Base-by-base conservation (phyloP, 2,329 filamentous ascomycete species). In the Trichoderma simmonsii region DNA sequence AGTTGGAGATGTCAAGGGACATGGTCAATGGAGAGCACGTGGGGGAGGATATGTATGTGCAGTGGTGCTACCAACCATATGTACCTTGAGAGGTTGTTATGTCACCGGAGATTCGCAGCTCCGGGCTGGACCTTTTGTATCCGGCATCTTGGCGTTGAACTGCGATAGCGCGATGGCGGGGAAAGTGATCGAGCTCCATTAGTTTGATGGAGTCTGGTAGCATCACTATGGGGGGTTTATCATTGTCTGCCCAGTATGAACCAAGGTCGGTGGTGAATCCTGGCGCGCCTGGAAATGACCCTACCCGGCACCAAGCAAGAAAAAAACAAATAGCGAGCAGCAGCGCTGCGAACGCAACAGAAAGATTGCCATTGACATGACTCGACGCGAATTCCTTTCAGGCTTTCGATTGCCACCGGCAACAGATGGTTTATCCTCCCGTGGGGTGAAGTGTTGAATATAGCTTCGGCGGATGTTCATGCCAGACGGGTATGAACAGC, bases 161-260 rank as follows among this genome's bases (percentile, higher is more conserved):
- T 65, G 65, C 65, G 65, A 68, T 28, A 36, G n/a, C 62, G 62
- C 30, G 26, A 68, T 69, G 56, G 66, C 56, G 66, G 66, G 66
- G 66, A 69, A 61, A 56, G 14, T 21, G 21, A 6, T 9, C 30
- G 30, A 54, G n/a, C 11, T 34, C 1, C 0, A 30, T 57, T 28
- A 57, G 26, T 57, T 26, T 57, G 14, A 30, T 60, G 57, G 57
- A 15, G 30, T 60, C 32, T 51, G n/a, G 28, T n/a, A 60, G 57
- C 26, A 60, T 3, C 5, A 34, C 6, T 7, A 21, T 21, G 4
- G 15, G 39, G 28, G 7, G 39, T 8, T 43, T 43, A n/a, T 39
- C 39, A n/a, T n/a, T n/a, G n/a, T n/a, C n/a, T n/a, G n/a, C n/a
- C n/a, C n/a, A n/a, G n/a, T n/a, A n/a, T n/a, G n/a, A n/a, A n/a